Evolutionary conservation across 106 monocot genomes (phyloP).

Genomic region (Ottelia alismoides): DNA sequence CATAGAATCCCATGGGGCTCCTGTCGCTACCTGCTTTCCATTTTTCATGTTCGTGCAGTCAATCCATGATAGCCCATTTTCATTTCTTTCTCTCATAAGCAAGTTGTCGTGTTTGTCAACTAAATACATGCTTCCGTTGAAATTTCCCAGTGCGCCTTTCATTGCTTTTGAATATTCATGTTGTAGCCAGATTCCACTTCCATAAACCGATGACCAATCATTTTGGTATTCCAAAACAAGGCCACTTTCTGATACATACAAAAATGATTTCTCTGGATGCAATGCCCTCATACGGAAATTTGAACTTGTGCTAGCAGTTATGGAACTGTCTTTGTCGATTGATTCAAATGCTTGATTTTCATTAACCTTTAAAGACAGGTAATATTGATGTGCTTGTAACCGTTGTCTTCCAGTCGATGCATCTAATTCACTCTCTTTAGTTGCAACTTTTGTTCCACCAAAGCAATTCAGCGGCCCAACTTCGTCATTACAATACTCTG

Average conservation of each 20-base stretch:
- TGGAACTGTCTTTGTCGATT: conserved; percentile 18
- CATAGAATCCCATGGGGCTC: conserved; percentile 71
- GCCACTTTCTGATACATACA: conserved; percentile 53
- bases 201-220: conserved; percentile 10
- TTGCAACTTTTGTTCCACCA: conserved; percentile 34
- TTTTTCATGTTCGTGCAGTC: conserved; percentile 72
- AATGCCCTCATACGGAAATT: conserved; percentile 66
- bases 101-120: conserved; percentile 60
- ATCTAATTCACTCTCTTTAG: conserved; percentile 16
- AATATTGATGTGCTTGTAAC: conserved; percentile 28
- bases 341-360: conserved; percentile 14
- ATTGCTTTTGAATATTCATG: conserved; percentile 54
- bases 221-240: conserved; percentile 53
- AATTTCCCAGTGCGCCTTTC: conserved; percentile 54
- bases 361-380: conserved; percentile 23
- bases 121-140: conserved; percentile 77
- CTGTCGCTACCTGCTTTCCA: conserved; percentile 61
- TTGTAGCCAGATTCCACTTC: conserved; percentile 66
- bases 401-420: conserved; percentile 26
- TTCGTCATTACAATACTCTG: conserved; percentile 72
- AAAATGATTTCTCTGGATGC: conserved; percentile 69
- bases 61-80: conserved; percentile 59
- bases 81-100: conserved; percentile 58
- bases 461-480: conserved; percentile 74
- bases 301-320: conserved; percentile 25